Conservation (phyloP, 2,329 filamentous ascomycete species). For the Davidsoniella eucalypti region DNA sequence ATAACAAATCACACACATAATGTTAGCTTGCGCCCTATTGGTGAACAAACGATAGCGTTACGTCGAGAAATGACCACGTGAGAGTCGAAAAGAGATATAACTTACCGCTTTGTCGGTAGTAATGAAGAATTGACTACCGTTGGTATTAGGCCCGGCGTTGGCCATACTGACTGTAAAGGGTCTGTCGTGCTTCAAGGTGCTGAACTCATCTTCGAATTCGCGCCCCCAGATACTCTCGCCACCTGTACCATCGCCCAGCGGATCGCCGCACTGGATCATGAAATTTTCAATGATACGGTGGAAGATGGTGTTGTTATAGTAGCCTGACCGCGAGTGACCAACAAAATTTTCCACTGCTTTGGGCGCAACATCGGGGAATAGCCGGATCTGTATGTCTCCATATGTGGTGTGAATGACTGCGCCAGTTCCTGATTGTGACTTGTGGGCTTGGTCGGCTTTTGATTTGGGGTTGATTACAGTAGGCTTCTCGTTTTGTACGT, state of each 20-base stretch:
- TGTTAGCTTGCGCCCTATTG: constrained; percentile 16
- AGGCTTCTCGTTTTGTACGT: constrained; percentile 91
- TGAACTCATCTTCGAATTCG: constrained; percentile 89
- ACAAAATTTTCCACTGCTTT: constrained; percentile 97
- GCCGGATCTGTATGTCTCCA: constrained; percentile 82
- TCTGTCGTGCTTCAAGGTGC: constrained; percentile 80
- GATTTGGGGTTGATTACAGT: constrained; percentile 29
- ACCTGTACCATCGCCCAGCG: constrained; percentile 73
- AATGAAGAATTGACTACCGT: constrained; percentile 95
- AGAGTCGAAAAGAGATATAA: constrained; percentile 14
- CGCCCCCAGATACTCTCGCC: constrained; percentile 87
- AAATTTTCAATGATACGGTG: constrained; percentile 95
- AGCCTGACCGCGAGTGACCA: constrained; percentile 72
- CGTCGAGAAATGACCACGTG: background rate
- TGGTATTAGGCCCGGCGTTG: constrained; percentile 88
- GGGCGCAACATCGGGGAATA: constrained; percentile 85
- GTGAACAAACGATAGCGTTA: constrained; percentile 7
- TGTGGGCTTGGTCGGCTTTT: constrained; percentile 37
- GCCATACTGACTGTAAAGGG: constrained; percentile 96
- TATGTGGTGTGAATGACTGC: constrained; percentile 84
- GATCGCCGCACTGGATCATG: constrained; percentile 87
- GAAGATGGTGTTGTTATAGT: constrained; percentile 97
- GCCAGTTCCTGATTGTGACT: constrained; percentile 55
- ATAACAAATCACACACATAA: background rate
- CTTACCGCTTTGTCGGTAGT: constrained; percentile 86